Evolutionary conservation across 2,329 filamentous ascomycete species (phyloP), one percentile per base, ranked within the genome.

Genomic region (Colletotrichum melonis): DNA sequence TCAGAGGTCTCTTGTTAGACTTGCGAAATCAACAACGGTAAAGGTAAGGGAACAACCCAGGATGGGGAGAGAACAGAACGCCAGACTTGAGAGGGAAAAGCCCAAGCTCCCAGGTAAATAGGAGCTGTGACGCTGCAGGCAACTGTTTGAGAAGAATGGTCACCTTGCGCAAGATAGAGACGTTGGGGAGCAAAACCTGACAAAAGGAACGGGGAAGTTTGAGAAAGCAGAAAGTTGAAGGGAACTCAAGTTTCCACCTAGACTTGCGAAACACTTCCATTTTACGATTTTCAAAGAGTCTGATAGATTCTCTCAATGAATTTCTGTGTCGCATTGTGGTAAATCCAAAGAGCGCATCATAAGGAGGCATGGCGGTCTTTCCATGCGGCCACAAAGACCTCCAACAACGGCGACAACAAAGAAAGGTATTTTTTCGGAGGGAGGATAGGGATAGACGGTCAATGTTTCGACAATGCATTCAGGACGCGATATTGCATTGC

Each of bases 401-500:
- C 42, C 26, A 22, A 52, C 38, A 16, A 52, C 38, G 11, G 38
- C 35, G 16, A 52, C 26, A 28, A 46, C n/a, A 64, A 54, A 55
- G 49, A 35, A 28, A 28, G 35, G 11, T 19, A 19, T 24, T 24
- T 24, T 24, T 24, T 24, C 24, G 24, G 63, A 64, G 54, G 58
- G 22, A 35, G 59, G 32, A 62, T 42, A 73, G 46, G 32, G 60
- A 62, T 60, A 42, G 26, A 57, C 22, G 46, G 67, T 46, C 67
- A 66, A 66, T 62, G 67, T 30, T 49, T 46, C 35, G n/a, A 70
- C 71, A 73, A 71, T 70, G 62, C 46, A 55, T 64, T 42, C 63
- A 19, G 32, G 4, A 8, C 24, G 28, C 71, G 49, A 57, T 49
- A 64, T 55, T 56, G 69, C 46, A 57, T 42, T 70, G 67, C 67